phyloP scores from a whole-genome alignment of 495 filamentous ascomycete genomes.

The Aspergillus taichungensis region DNA sequence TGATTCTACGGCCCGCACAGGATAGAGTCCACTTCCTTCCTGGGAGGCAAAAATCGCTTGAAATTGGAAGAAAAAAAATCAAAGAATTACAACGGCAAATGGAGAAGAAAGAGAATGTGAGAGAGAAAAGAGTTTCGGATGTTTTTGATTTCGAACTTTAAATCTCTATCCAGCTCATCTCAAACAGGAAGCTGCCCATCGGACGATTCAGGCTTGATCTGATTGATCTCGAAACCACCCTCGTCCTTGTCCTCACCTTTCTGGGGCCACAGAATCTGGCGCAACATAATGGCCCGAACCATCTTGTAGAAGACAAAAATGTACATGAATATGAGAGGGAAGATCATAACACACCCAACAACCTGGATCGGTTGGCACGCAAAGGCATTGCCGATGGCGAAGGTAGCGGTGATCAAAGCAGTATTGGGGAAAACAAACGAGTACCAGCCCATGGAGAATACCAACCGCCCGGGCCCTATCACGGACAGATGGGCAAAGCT shows the following conservation, averaged over 20 bases:
- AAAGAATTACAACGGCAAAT: too few species aligned
- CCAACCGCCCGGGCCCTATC: conserved; percentile 50
- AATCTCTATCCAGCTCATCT: not conserved
- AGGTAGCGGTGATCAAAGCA: conserved; percentile 62
- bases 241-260: conserved; percentile 57
- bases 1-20: too few species aligned
- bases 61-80: too few species aligned
- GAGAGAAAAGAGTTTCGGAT: too few species aligned
- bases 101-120: too few species aligned
- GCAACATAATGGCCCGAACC: conserved; percentile 54
- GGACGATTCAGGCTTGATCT: conserved; percentile 18
- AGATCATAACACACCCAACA: conserved; percentile 56
- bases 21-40: too few species aligned
- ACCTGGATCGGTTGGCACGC: conserved; percentile 52
- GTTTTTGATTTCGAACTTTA: conserved; percentile 3
- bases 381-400: conserved; percentile 60
- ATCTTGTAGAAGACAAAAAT: conserved; percentile 60
- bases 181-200: conserved; percentile 7
- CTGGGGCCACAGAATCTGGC: conserved; percentile 64
- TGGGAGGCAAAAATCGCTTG: too few species aligned
- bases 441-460: conserved; percentile 84
- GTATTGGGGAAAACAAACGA: conserved; percentile 86
- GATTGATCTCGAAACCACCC: conserved; percentile 44
- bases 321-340: conserved; percentile 58
- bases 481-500: conserved; percentile 70